Conservation (phyloP, 345 rosid species). For the Cardamine chenopodiifolia region DNA sequence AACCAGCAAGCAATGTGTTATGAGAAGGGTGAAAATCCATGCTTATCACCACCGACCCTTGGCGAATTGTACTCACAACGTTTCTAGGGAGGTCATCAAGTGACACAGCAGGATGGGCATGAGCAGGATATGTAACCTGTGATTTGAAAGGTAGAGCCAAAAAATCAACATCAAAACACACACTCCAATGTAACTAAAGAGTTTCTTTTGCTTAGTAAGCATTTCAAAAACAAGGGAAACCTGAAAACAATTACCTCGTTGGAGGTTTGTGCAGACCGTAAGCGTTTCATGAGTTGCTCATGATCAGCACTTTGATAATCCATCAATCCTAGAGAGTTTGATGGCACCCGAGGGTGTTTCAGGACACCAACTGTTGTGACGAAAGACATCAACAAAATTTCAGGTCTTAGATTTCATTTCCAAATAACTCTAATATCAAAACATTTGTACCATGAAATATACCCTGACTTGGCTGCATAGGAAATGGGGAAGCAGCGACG, state of each 20-base stretch:
- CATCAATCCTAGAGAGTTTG: conserved; percentile 62
- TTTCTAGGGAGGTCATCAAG: conserved; percentile 89
- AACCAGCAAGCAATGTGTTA: conserved; percentile 80
- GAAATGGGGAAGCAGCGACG: conserved; percentile 86
- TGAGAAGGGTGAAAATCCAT: conserved; percentile 94
- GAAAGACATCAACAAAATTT: conserved; percentile 13
- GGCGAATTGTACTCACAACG: conserved; percentile 74
- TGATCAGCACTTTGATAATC: conserved; percentile 86
- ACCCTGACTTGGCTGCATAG: conserved; percentile 46
- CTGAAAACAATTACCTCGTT: conserved; percentile 36
- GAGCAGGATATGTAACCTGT: conserved; percentile 65
- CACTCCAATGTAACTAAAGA: conserved; percentile 5
- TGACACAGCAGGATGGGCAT: conserved; percentile 62
- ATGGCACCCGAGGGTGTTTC: conserved; percentile 78
- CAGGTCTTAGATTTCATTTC: conserved; percentile 8
- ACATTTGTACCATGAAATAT: conserved; percentile 9
- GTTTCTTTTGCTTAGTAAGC: neutral
- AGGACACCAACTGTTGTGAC: conserved; percentile 52
- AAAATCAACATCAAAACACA: conserved; percentile 19
- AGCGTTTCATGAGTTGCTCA: conserved; percentile 82
- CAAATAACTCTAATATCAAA: neutral
- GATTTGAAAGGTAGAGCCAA: conserved; percentile 32
- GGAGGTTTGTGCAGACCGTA: conserved; percentile 76
- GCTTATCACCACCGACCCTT: conserved; percentile 81
- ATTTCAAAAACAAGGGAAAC: conserved; percentile 13